These are phyloP conservation scores for Marasmius fiardii DNA, from an alignment of 1,284 basidiomycete species.

Conservation along the genomic window DNA sequence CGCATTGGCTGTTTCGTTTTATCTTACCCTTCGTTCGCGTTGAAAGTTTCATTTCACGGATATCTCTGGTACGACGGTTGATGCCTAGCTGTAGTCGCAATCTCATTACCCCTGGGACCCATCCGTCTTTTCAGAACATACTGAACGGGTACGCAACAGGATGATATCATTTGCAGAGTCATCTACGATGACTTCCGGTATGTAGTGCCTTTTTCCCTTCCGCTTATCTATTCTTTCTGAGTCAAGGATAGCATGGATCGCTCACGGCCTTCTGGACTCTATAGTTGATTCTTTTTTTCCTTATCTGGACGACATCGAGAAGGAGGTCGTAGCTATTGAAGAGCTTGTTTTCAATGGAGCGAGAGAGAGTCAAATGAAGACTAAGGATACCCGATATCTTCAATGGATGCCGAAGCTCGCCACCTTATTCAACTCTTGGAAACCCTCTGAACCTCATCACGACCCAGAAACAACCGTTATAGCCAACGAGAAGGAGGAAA, in stretches of 20 bases:
- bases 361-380: conserved; percentile 1
- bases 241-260: conserved; percentile 79
- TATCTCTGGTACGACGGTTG: conserved; percentile 54
- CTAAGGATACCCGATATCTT: not conserved
- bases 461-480: not conserved
- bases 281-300: conserved; percentile 96
- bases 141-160: conserved; percentile 73
- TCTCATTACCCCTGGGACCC: conserved; percentile 4
- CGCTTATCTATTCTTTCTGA: not conserved
- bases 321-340: conserved; percentile 81
- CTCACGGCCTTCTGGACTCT: conserved; percentile 90
- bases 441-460: not conserved
- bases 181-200: conserved; percentile 68
- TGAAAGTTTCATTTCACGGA: conserved; percentile 90
- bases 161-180: conserved; percentile 58
- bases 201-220: conserved; percentile 15
- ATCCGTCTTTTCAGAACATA: conserved; percentile 58
- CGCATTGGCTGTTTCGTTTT: not conserved
- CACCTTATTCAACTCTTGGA: not conserved
- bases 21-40: not conserved
- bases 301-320: conserved; percentile 79
- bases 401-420: not conserved
- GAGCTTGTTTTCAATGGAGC: conserved; percentile 52
- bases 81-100: not conserved
- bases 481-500: conserved; percentile 9